Conservation (phyloP, 495 filamentous ascomycete species). For the Cryomyces minteri region DNA sequence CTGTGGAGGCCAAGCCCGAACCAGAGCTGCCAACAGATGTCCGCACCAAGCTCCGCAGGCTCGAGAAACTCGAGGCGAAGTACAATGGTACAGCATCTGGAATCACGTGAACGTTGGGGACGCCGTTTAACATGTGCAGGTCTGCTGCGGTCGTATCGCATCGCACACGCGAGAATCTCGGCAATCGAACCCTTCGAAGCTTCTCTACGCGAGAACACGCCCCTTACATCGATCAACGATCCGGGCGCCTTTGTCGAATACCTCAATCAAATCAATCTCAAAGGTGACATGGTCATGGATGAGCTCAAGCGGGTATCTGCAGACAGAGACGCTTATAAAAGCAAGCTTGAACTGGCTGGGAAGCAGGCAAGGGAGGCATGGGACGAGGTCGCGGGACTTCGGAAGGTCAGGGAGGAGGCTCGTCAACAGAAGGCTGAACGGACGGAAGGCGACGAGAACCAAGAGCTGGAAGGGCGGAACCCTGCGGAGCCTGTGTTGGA, state of each 20-base stretch:
- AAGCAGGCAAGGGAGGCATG: constrained; percentile 37
- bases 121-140: neutral
- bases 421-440: neutral
- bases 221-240: constrained; percentile 71
- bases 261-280: constrained; percentile 71
- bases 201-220: constrained; percentile 75
- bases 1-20: constrained; percentile 5
- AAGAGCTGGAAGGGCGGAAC: no score
- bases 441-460: neutral
- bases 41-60: constrained; percentile 46
- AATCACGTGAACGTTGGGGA: neutral
- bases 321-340: constrained; percentile 66
- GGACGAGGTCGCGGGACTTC: constrained; percentile 10
- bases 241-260: constrained; percentile 79
- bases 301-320: constrained; percentile 75
- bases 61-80: constrained; percentile 72
- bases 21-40: constrained; percentile 58
- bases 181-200: constrained; percentile 88
- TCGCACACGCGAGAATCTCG: constrained; percentile 67
- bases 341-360: constrained; percentile 51
- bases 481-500: no score
- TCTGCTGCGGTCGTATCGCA: constrained; percentile 62
- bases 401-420: neutral
- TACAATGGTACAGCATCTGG: constrained; percentile 52
- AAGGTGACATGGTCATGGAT: constrained; percentile 76